These are phyloP conservation scores for Tolypocladium sp. DNA, from an alignment of 2,329 filamentous ascomycete genomes.

Conservation along the genomic window DNA sequence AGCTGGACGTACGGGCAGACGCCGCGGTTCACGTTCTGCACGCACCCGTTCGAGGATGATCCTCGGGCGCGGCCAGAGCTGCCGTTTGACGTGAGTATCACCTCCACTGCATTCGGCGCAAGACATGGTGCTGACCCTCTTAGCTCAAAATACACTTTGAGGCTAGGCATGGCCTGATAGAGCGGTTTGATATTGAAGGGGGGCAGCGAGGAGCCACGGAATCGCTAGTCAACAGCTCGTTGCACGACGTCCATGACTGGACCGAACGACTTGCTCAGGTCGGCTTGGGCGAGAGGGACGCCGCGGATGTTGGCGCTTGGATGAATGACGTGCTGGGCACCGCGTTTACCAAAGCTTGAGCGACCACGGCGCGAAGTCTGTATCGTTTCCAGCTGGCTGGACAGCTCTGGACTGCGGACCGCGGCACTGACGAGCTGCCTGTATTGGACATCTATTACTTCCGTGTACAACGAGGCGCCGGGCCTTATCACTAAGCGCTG, in stretches of 20 bases:
- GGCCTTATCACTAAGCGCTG: too few relatives aligned
- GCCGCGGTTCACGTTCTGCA: slow-evolving; percentile 69
- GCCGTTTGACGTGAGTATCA: slow-evolving; percentile 32
- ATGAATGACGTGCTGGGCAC: slow-evolving; percentile 21
- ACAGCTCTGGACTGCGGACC: neutral
- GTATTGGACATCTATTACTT: neutral
- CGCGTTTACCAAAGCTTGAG: slow-evolving; percentile 12
- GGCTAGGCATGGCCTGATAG: slow-evolving; percentile 26
- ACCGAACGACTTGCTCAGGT: slow-evolving; percentile 10
- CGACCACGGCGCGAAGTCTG: too few relatives aligned
- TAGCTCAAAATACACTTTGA: slow-evolving; percentile 26
- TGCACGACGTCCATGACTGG: slow-evolving; percentile 18
- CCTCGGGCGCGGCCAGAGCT: slow-evolving; percentile 43
- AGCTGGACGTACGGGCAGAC: slow-evolving; percentile 83
- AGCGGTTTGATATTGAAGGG: slow-evolving; percentile 19
- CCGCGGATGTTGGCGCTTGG: slow-evolving; percentile 17
- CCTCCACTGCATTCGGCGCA: too few relatives aligned
- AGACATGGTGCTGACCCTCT: neutral
- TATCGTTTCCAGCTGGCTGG: too few relatives aligned
- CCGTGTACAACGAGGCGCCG: too few relatives aligned
- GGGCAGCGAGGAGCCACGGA: neutral
- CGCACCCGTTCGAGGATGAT: slow-evolving; percentile 48
- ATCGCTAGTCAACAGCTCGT: neutral
- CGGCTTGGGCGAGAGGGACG: slow-evolving; percentile 13
- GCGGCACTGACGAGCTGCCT: neutral